Evolutionary conservation across 345 rosid genomes (phyloP).

Genomic region (Aegle marmelos): DNA sequence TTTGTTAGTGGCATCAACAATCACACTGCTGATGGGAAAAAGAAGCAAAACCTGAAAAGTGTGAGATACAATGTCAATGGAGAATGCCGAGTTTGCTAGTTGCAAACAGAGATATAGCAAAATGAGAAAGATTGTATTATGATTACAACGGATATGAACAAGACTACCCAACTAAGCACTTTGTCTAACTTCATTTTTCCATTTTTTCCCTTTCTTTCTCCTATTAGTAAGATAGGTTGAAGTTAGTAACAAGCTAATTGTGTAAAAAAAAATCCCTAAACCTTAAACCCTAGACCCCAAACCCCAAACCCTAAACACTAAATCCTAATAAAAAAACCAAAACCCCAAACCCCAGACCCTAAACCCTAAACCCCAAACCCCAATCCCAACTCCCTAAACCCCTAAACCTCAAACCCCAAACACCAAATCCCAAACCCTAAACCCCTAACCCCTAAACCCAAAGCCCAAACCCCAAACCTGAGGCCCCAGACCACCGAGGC

Average conservation of each 20-base stretch:
- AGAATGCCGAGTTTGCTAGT: slow-evolving; percentile 81
- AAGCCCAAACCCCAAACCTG: too few relatives aligned
- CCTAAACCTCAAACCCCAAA: too few relatives aligned
- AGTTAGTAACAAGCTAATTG: slow-evolving; percentile 19
- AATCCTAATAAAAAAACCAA: too few relatives aligned
- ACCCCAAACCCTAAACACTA: too few relatives aligned
- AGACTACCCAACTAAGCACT: slow-evolving; percentile 93
- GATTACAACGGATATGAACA: slow-evolving; percentile 94
- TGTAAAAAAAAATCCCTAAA: neutral
- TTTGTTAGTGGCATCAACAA: slow-evolving; percentile 95
- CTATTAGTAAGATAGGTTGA: neutral
- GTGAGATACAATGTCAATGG: slow-evolving; percentile 81
- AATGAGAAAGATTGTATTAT: slow-evolving; percentile 85
- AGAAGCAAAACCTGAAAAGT: slow-evolving; percentile 91
- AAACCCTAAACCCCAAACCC: too few relatives aligned
- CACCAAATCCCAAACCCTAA: too few relatives aligned
- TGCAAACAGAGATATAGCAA: slow-evolving; percentile 74
- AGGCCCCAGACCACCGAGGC: accelerated
- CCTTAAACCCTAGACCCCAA: too few relatives aligned
- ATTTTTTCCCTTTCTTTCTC: neutral
- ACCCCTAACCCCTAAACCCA: too few relatives aligned
- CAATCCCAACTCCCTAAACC: too few relatives aligned
- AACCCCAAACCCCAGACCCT: too few relatives aligned
- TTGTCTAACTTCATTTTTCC: slow-evolving; percentile 49
- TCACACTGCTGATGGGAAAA: slow-evolving; percentile 78